A percentile compares a stretch with the other conserved stretches of the same genome.
Evolutionary conservation across 176 grass and related monocot genomes (phyloP).

Genomic region (Rhynchospora tenuis): DNA sequence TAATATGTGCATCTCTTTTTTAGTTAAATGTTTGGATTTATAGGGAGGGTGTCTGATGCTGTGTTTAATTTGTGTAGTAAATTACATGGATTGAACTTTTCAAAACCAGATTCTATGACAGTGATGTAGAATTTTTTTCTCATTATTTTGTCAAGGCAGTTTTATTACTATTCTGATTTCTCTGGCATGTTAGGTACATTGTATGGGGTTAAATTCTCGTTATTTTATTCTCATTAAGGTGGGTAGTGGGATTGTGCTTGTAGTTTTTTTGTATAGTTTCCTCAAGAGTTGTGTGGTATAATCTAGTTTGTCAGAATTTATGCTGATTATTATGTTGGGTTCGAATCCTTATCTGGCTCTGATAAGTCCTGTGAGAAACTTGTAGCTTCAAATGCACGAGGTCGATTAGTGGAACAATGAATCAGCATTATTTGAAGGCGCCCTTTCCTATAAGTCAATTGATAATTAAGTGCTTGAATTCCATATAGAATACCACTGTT

Average conservation of each 20-base stretch:
- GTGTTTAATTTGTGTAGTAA: conserved; percentile 8
- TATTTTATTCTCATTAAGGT: neutral
- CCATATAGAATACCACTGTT: no score
- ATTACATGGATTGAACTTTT: conserved; percentile 7
- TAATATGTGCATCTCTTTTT: neutral
- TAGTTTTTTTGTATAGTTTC: neutral
- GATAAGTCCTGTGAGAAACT: no score
- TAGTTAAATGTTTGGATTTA: neutral
- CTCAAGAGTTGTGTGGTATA: neutral
- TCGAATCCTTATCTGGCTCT: neutral
- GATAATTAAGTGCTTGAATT: no score
- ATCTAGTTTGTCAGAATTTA: neutral
- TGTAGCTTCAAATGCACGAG: no score
- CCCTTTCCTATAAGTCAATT: no score
- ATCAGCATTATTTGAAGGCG: no score
- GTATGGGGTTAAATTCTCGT: neutral
- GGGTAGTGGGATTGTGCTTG: no score
- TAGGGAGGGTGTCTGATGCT: neutral
- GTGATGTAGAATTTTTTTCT: neutral
- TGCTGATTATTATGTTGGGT: neutral
- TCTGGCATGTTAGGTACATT: neutral
- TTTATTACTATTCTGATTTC: neutral
- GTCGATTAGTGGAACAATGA: no score
- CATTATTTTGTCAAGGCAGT: neutral
- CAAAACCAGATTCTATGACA: neutral